phyloP scores from a whole-genome alignment of 2,329 filamentous ascomycete genomes.

The Verruconis gallopava region DNA sequence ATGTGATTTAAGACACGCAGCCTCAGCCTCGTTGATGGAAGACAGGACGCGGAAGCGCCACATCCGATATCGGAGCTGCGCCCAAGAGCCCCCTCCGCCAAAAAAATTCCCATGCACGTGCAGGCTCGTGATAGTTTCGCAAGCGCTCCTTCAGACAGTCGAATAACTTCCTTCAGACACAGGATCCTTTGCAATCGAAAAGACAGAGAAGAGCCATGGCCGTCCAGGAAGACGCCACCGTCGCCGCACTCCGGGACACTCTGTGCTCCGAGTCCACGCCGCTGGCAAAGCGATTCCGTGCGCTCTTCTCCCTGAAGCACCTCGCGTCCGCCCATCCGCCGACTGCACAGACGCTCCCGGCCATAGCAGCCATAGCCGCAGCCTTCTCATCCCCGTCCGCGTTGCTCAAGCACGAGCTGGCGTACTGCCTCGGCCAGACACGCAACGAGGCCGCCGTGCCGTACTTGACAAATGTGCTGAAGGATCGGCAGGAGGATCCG shows the following conservation, averaged over 20 bases:
- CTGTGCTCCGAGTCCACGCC: conserved; percentile 70
- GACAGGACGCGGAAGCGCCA: too few relatives aligned
- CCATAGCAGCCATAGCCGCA: conserved; percentile 72
- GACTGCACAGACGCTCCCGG: conserved; percentile 43
- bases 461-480: conserved; percentile 59
- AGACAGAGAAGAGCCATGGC: neutral
- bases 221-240: conserved; percentile 25
- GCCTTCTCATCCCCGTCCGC: conserved; percentile 76
- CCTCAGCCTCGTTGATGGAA: too few relatives aligned
- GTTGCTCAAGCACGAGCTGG: conserved; percentile 88
- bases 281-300: conserved; percentile 82
- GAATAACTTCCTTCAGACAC: too few relatives aligned
- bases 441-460: conserved; percentile 62
- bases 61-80: too few relatives aligned
- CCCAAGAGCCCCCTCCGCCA: too few relatives aligned
- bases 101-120: too few relatives aligned
- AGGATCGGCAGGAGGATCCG: conserved; percentile 68
- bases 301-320: conserved; percentile 95
- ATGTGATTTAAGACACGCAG: too few relatives aligned
- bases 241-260: conserved; percentile 56
- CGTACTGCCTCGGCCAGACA: conserved; percentile 91
- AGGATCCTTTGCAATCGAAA: too few relatives aligned
- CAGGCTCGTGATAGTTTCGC: too few relatives aligned
- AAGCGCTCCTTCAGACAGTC: too few relatives aligned
- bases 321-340: conserved; percentile 54